A percentile compares a stretch with the other conserved stretches of the same genome.
Conservation (phyloP, 345 rosid genomes). For the Rhizophora mangle region DNA sequence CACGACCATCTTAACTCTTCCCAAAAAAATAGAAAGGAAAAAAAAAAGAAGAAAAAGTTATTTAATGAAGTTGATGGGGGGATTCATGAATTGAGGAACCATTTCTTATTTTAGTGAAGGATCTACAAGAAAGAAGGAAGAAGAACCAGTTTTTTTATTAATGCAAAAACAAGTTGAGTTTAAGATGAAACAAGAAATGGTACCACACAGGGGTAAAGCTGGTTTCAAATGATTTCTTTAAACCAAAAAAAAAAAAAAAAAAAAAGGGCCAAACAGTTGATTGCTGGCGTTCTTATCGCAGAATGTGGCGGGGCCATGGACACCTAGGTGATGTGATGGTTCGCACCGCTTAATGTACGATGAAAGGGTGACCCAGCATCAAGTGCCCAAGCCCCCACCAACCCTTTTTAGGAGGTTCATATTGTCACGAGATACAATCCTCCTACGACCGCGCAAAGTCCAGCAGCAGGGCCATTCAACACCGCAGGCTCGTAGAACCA, state of each 20-base stretch:
- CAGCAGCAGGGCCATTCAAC: no score
- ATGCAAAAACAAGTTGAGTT: neutral
- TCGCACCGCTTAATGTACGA: neutral
- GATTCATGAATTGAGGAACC: constrained; percentile 6
- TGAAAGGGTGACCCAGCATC: no score
- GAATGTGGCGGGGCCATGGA: constrained; percentile 13
- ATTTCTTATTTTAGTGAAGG: neutral
- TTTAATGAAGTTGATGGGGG: constrained; percentile 2
- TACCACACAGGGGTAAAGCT: no score
- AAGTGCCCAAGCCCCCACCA: no score
- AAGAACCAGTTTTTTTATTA: no score
- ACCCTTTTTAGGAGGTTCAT: no score
- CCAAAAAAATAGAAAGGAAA: neutral
- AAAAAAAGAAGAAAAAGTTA: neutral
- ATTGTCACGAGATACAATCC: no score
- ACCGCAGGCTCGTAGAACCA: no score
- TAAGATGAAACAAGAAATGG: neutral
- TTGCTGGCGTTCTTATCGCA: neutral
- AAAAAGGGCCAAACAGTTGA: neutral
- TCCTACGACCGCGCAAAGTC: no score
- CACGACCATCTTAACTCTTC: constrained; percentile 3
- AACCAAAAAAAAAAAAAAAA: no score
- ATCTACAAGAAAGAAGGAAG: neutral
- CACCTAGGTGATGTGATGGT: neutral
- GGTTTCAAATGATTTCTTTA: no score